phyloP scores from a whole-genome alignment of 257 asterid genomes.

The Petrea volubilis region DNA sequence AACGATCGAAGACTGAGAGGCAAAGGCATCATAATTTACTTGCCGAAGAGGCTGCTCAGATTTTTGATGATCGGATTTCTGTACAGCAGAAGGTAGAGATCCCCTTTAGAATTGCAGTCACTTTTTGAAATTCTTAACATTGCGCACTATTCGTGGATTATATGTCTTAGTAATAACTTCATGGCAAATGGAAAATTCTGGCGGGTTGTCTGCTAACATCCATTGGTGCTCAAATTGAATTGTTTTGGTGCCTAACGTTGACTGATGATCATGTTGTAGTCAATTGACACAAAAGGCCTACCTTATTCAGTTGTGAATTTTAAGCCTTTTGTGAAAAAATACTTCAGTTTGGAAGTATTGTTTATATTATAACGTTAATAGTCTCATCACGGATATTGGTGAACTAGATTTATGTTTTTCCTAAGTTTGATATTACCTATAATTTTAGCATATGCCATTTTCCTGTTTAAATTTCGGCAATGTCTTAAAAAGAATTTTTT shows the following conservation, averaged over 20 bases:
- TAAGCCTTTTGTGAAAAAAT: not conserved
- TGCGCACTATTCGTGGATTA: not conserved
- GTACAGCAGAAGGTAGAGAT: conserved; percentile 75
- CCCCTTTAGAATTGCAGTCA: not conserved
- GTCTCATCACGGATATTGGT: no score
- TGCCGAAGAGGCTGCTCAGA: conserved; percentile 76
- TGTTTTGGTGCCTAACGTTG: not conserved
- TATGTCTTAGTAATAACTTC: not conserved
- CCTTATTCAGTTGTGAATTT: not conserved
- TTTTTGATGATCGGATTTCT: conserved; percentile 69
- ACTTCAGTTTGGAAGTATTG: not conserved
- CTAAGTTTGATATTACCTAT: no score
- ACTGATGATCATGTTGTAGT: not conserved
- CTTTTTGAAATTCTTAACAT: not conserved
- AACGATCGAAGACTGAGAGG: conserved; percentile 72
- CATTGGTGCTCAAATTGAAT: not conserved
- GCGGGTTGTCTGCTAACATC: not conserved
- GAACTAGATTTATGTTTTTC: no score
- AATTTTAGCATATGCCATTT: no score
- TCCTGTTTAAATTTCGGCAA: no score
- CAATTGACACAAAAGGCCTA: not conserved
- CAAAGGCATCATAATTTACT: conserved; percentile 48
- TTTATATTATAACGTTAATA: not conserved
- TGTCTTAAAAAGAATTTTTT: no score
- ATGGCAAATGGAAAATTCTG: not conserved